These are phyloP conservation scores for Larix sibirica DNA, from an alignment of 83 land plant genomes.

Conservation along the genomic window DNA sequence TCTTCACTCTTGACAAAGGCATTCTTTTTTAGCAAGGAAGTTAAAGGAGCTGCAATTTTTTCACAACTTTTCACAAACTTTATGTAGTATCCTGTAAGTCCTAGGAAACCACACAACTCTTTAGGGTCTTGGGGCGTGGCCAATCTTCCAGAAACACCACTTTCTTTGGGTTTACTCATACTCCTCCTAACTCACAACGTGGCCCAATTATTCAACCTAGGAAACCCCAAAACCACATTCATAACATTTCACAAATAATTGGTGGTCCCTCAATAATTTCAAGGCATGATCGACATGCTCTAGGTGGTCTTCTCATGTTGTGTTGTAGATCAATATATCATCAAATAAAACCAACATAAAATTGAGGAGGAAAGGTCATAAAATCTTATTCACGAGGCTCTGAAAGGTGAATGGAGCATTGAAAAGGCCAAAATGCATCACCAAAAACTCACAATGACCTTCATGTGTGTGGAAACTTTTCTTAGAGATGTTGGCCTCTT, in stretches of 20 bases:
- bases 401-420: neutral
- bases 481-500: neutral
- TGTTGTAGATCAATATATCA: neutral
- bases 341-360: neutral
- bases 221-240: neutral
- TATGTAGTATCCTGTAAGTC: too few species aligned
- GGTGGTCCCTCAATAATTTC: neutral
- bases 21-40: too few species aligned
- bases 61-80: too few species aligned
- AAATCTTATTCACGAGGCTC: neutral
- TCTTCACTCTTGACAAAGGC: too few species aligned
- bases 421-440: neutral
- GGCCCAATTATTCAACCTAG: neutral
- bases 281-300: neutral
- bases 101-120: too few species aligned
- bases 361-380: neutral
- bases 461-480: neutral
- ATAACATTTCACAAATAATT: neutral
- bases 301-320: neutral
- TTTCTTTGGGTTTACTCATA: neutral
- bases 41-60: too few species aligned
- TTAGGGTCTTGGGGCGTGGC: too few species aligned
- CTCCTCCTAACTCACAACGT: neutral
- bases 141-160: too few species aligned
- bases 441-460: neutral